Evolutionary conservation across 2,329 filamentous ascomycete species (phyloP), one percentile per base, ranked within the genome.

Genomic region (Colletotrichum magnum): DNA sequence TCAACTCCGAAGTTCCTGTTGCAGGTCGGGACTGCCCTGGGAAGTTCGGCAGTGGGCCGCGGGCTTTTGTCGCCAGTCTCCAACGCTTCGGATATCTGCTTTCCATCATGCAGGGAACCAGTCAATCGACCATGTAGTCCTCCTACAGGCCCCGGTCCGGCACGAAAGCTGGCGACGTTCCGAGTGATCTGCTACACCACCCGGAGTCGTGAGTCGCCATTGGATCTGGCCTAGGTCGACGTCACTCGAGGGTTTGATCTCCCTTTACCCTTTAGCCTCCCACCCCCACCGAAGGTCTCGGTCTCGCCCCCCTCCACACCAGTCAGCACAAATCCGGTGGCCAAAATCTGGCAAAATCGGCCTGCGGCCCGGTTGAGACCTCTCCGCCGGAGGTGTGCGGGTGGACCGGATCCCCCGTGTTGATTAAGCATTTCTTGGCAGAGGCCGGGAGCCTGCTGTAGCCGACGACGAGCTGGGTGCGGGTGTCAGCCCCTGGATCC

Each of bases 61-160:
- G 53, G 36, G 48, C 48, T 36, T 41, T 41, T 41, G 24, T 39
- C 39, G 43, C 53, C 65, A 58, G 43, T 43, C 66, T 39, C 56
- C 51, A 68, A 15, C 21, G 32, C 62, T 21, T 41, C 56, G 66
- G 56, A 61, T 60, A 15, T 18, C 50, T 51, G 13, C 24, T 66
- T 59, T 60, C 54, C 62, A 24, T 56, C 32, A 66, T 69, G 66
- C 61, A 69, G 59, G 54, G 56, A 66, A 69, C 26, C 66, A 41
- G 32, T 24, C 50, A 56, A 21, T 50, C 39, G 39, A 48, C 21
- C 32, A 39, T 52, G 41, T 21, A 47, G 7, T 7, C 32, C 51
- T 54, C 24, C n/a, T 36, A 32, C 56, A 43, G 21, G 36, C 53
- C 65, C 65, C n/a, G 13, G 59, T 48, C 43, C 65, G 65, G 65